Evolutionary conservation across 371 early-diverging fungal species (phyloP), one percentile per base, ranked within the genome.

Genomic region (Mortierella sp.): DNA sequence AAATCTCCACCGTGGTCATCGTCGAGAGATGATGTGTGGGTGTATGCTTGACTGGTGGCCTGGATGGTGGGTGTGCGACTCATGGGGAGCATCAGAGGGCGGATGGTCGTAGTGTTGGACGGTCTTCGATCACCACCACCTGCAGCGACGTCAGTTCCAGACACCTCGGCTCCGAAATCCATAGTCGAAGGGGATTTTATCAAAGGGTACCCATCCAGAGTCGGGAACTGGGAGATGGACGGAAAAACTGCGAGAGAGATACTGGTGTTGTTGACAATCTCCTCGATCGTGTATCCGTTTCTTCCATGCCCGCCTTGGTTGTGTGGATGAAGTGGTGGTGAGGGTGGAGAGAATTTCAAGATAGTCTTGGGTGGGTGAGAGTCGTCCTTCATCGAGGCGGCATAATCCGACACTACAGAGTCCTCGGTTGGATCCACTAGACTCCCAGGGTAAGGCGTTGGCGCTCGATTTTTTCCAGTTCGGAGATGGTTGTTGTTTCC

Each of bases 61-160:
- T 78, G 81, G 12, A 84, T 78, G 4, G 84, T 81, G 0, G 76
- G 81, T 18, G 84, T 81, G n/a, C 79, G 78, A 46, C 74, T 78
- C 43, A 84, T 49, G 10, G 81, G 81, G 10, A 84, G 73, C 81
- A 78, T 73, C 46, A 27, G 0, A 0, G 76, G 74, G 24, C 68
- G 68, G 7, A 41, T 41, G 21, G 68, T 41, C 21, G 56, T 32
- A 27, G 27, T 29, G 35, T 54, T 55, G 60, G 48, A 48, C 12
- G 35, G 14, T 60, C 71, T n/a, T 55, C 48, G 46, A 14, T 14
- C 14, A 43, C 14, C 32, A 38, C 65, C 43, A 35, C 4, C 44
- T 60, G 21, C 8, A 18, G 51, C 18, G 21, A 18, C 32, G 5
- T 18, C 32, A 14, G 49, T 46, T 48, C 51, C 63, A 24, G 38